These are phyloP conservation scores for Ophiostoma sp. DNA, from an alignment of 2,329 filamentous ascomycete genomes.

Conservation along the genomic window DNA sequence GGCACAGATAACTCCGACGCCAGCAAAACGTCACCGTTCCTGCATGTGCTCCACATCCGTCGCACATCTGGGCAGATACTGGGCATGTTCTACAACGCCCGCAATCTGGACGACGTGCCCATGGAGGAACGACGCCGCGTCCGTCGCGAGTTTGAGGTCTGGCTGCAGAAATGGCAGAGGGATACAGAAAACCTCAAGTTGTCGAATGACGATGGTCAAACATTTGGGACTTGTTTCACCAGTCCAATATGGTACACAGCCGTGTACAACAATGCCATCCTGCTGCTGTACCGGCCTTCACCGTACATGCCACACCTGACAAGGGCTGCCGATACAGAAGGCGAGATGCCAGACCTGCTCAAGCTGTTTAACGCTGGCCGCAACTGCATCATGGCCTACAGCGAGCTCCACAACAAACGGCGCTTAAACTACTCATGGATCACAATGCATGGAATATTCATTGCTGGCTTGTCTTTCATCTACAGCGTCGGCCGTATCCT, in stretches of 20 bases:
- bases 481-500: slow-evolving; percentile 15
- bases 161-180: background rate
- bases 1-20: background rate
- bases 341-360: background rate
- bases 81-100: background rate
- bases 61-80: background rate
- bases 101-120: background rate
- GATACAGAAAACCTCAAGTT: background rate
- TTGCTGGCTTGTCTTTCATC: slow-evolving; percentile 13
- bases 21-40: background rate
- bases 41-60: background rate
- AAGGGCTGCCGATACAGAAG: background rate
- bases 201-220: background rate
- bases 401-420: slow-evolving; percentile 17
- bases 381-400: background rate
- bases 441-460: slow-evolving; percentile 15
- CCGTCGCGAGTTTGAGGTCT: background rate
- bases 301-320: slow-evolving; percentile 21
- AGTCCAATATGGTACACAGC: slow-evolving; percentile 23
- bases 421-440: slow-evolving; percentile 18
- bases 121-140: background rate
- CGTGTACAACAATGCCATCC: slow-evolving; percentile 25
- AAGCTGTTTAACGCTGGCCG: background rate
- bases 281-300: slow-evolving; percentile 28
- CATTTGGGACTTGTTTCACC: background rate